Evolutionary conservation across 2,329 filamentous ascomycete species (phyloP).

Genomic region (Fusarium incarnatum): DNA sequence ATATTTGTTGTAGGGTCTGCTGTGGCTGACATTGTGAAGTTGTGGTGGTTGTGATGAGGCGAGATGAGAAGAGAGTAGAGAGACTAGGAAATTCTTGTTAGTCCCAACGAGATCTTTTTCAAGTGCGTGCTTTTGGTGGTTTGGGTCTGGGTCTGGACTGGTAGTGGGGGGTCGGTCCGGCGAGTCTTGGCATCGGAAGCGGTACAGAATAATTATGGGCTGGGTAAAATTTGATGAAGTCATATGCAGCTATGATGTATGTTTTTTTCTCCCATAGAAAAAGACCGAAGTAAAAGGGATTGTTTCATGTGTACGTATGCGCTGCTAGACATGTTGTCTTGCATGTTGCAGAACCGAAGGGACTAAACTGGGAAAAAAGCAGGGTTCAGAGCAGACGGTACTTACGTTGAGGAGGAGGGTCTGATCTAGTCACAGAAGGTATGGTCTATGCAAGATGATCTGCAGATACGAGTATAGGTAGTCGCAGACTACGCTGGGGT

Average conservation of each 20-base stretch:
- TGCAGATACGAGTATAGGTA: not conserved
- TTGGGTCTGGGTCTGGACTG: not conserved
- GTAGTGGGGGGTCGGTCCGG: not conserved
- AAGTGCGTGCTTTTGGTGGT: not conserved
- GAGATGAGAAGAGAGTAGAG: not conserved
- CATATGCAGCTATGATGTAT: not conserved
- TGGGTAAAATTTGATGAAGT: not conserved
- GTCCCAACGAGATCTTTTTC: not conserved
- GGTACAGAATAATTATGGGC: not conserved
- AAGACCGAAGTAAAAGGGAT: not conserved
- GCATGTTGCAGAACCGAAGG: not conserved
- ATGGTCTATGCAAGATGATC: not conserved
- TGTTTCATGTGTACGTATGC: not conserved
- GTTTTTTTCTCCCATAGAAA: not conserved
- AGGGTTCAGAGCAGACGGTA: not conserved
- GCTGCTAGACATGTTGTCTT: not conserved
- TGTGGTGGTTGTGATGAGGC: not conserved
- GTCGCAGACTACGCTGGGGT: not conserved
- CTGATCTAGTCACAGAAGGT: not conserved
- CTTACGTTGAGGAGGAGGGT: not conserved
- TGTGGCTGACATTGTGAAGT: not conserved
- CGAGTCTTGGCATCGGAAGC: not conserved
- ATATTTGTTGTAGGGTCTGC: not conserved
- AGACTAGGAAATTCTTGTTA: not conserved
- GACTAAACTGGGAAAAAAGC: not conserved